A percentile compares a stretch with the other conserved stretches of the same genome.
Evolutionary conservation across 208 protist genomes (phyloP).

Genomic region (Trypanosoma melophagium): DNA sequence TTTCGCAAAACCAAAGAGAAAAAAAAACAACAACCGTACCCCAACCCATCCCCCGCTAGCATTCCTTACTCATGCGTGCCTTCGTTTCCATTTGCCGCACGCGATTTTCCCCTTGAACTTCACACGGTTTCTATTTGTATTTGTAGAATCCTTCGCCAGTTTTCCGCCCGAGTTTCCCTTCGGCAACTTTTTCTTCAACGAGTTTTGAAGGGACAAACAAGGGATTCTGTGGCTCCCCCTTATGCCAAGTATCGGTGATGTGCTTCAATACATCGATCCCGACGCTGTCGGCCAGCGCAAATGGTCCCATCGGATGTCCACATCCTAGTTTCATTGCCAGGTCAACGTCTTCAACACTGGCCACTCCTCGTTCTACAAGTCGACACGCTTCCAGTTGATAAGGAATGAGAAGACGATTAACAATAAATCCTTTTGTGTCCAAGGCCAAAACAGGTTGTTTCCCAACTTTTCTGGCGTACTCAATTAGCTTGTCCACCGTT

Average conservation of each 20-base stretch:
- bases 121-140: too few relatives aligned
- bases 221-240: conserved; percentile 50
- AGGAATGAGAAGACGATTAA: conserved; percentile 88
- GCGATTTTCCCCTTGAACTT: too few relatives aligned
- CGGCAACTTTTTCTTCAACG: conserved; percentile 54
- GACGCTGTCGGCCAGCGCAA: conserved; percentile 74
- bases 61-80: too few relatives aligned
- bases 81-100: too few relatives aligned
- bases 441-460: conserved; percentile 70
- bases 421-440: conserved; percentile 90
- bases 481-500: conserved; percentile 46
- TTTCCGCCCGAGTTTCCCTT: conserved; percentile 86
- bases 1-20: too few relatives aligned
- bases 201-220: conserved; percentile 63
- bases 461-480: conserved; percentile 51
- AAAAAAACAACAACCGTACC: too few relatives aligned
- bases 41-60: too few relatives aligned
- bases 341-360: conserved; percentile 79
- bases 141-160: conserved; percentile 90
- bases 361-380: conserved; percentile 80
- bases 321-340: conserved; percentile 88
- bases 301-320: conserved; percentile 90
- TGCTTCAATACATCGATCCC: conserved; percentile 75
- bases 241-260: conserved; percentile 75
- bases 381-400: conserved; percentile 76